Conservation (phyloP, 352 stramenopile genomes). For the Phytophthora tentaculata region DNA sequence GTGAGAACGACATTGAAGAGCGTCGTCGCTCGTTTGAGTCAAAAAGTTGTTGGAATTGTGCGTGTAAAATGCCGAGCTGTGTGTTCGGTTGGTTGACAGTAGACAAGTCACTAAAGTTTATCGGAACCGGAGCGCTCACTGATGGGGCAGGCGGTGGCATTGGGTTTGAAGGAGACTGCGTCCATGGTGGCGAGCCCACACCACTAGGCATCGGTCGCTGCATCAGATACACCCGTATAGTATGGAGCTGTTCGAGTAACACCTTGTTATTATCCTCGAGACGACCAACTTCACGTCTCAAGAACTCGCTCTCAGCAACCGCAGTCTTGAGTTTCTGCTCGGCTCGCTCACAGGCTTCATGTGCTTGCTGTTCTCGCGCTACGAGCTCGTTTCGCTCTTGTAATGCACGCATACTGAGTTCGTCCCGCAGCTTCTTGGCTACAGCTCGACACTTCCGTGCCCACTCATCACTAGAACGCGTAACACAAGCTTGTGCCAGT, state of each 20-base stretch:
- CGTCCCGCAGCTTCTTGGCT: constrained; percentile 40
- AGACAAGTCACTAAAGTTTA: constrained; percentile 41
- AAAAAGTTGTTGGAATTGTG: constrained; percentile 70
- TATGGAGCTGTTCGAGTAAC: constrained; percentile 62
- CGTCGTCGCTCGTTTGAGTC: constrained; percentile 39
- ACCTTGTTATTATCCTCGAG: constrained; percentile 72
- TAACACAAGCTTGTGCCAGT: constrained; percentile 55
- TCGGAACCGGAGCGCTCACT: neutral
- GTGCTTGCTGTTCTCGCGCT: constrained; percentile 27
- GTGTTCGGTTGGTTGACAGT: constrained; percentile 54
- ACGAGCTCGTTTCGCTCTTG: constrained; percentile 46
- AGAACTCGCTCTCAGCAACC: constrained; percentile 52
- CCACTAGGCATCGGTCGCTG: constrained; percentile 44
- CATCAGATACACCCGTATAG: constrained; percentile 64
- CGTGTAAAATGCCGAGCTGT: constrained; percentile 57
- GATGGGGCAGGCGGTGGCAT: constrained; percentile 8
- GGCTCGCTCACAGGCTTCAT: constrained; percentile 39
- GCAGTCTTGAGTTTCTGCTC: constrained; percentile 53
- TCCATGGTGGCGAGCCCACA: constrained; percentile 17
- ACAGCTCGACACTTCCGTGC: constrained; percentile 42
- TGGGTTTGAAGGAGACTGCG: neutral
- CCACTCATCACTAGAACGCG: constrained; percentile 53
- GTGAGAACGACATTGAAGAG: neutral
- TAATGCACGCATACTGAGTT: constrained; percentile 39
- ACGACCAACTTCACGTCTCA: constrained; percentile 53